These are phyloP conservation scores for Pichia occidentalis DNA, from an alignment of 805 yeast species.

Conservation along the genomic window DNA sequence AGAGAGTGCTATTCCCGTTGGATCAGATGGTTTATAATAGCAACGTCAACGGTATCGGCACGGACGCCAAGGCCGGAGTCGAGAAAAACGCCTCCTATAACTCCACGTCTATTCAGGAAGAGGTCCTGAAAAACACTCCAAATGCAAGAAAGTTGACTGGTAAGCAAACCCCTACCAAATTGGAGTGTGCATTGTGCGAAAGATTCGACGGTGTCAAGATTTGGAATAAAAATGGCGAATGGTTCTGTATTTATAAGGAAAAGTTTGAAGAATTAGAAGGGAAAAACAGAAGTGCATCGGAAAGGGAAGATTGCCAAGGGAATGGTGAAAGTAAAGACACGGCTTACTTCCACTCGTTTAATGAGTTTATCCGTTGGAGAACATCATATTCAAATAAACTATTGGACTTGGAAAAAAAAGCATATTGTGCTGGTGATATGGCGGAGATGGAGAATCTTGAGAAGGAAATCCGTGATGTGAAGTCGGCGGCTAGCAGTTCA, in stretches of 20 bases:
- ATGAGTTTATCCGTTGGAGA: slow-evolving; percentile 24
- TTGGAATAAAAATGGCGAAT: slow-evolving; percentile 28
- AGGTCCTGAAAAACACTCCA: not conserved
- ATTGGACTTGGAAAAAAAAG: slow-evolving; percentile 16
- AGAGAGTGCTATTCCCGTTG: slow-evolving; percentile 9
- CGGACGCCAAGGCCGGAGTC: no score
- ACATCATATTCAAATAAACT: slow-evolving; percentile 12
- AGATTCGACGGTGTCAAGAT: slow-evolving; percentile 22
- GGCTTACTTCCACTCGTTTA: slow-evolving; percentile 20
- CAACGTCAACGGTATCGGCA: not conserved
- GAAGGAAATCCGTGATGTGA: slow-evolving; percentile 14
- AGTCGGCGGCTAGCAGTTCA: slow-evolving; percentile 11
- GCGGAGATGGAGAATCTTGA: slow-evolving; percentile 16
- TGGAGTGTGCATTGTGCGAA: slow-evolving; percentile 28
- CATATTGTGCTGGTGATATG: slow-evolving; percentile 15
- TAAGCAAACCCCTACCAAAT: slow-evolving; percentile 26
- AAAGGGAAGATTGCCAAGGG: no score
- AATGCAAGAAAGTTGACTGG: slow-evolving; percentile 21
- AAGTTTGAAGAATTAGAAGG: slow-evolving; percentile 5
- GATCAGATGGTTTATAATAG: slow-evolving; percentile 5
- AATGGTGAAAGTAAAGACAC: slow-evolving; percentile 24
- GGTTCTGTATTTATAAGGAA: slow-evolving; percentile 25
- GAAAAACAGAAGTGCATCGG: no score
- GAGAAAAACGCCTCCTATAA: no score
- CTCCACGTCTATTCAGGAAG: no score